Base-by-base conservation (phyloP, 805 yeast genomes). In the Monosporozyma siamensis region DNA sequence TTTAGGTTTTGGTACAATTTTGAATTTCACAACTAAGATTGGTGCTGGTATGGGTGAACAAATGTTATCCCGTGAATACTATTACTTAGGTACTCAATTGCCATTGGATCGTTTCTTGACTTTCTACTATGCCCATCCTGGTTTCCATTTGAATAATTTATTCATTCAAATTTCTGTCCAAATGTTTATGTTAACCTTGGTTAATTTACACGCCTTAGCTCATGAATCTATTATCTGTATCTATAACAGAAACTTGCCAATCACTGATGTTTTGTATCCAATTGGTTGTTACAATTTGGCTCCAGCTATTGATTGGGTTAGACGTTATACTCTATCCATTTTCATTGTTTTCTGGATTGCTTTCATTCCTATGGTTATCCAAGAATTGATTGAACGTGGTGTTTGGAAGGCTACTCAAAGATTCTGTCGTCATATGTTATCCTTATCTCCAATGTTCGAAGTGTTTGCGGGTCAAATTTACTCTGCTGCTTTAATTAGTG, bases 21-120 rank as follows among this genome's bases (percentile, higher is more conserved):
- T 82, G 71, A 83, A 83, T 65, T 83, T 83, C 73, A 82, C 88
- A 18, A 82, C 89, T 34, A 83, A 83, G 66, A 82, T 83, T 73
- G 94, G 94, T 65, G 89, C 92, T 52, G 94, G 94, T 66, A 83
- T 83, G 94, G 92, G 92, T 63, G 94, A 83, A 65, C 94, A 83
- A 63, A 80, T 83, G 80, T 68, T 83, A 47, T 82, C 89, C 22
- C 74, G 94, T 67, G 94, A 83, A 62, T 83, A 83, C 61, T 83
- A 79, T 65, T 82, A 82, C 63, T 64, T 83, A 63, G 87, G 90
- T 56, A 80, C 90, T 30, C 88, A 80, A 58, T 67, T 83, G 48
- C 92, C 90, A 35, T 65, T 83, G 55, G 90, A 83, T 61, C 74
- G 90, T 65, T 80, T 83, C 71, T 71, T 83, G 49, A 80, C 90